phyloP scores from a whole-genome alignment of 2,329 filamentous ascomycete species.

The Seiridium unicorne region DNA sequence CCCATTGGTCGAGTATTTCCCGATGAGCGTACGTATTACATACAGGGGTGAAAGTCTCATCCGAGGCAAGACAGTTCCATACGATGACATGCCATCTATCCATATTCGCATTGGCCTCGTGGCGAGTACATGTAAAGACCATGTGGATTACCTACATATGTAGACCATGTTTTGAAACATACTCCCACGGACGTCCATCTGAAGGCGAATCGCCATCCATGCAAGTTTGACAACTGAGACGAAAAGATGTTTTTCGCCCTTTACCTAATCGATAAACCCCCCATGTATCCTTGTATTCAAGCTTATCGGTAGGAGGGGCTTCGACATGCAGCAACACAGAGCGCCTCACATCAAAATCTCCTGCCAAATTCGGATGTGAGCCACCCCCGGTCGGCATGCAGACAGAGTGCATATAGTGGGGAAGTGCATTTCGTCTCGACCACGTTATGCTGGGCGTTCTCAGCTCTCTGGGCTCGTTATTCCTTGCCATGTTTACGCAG shows the following conservation, averaged over 20 bases:
- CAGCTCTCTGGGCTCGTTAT: too few species aligned
- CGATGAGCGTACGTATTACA: not conserved
- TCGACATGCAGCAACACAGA: not conserved
- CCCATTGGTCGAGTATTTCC: not conserved
- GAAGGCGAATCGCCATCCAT: too few species aligned
- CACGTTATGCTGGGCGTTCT: not conserved
- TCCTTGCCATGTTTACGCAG: too few species aligned
- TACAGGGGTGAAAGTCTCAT: not conserved
- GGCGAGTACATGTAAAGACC: not conserved
- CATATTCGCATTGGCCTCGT: not conserved
- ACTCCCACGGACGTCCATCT: too few species aligned
- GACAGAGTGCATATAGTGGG: not conserved
- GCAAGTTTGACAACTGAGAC: too few species aligned
- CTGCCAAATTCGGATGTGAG: not conserved
- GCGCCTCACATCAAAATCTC: not conserved
- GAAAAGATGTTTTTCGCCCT: too few species aligned
- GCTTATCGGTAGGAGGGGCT: not conserved
- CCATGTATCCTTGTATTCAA: not conserved
- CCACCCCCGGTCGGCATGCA: not conserved
- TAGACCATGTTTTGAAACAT: too few species aligned
- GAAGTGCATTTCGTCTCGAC: not conserved
- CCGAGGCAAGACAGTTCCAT: too few species aligned
- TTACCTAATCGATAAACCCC: not conserved
- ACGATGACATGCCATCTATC: too few species aligned
- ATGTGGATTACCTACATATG: too few species aligned